A percentile compares a stretch with the other conserved stretches of the same genome.
Conservation (phyloP, 768 basidiomycete species). For the Amanita rimosa region DNA sequence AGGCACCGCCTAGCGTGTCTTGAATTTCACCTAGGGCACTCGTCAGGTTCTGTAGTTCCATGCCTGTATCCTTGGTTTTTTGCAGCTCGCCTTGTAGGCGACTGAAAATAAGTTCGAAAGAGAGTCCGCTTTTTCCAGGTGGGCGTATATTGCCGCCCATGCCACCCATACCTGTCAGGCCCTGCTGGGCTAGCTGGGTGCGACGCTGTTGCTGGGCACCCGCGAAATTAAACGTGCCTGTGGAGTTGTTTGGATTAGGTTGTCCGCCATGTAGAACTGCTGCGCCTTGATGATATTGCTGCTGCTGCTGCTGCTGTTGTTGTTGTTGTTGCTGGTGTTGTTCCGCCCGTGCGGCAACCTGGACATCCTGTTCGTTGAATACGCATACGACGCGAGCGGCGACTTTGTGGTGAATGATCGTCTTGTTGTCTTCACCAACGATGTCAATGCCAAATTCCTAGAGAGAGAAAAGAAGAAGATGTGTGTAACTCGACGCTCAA, state of each 20-base stretch:
- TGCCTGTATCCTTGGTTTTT: conserved; percentile 88
- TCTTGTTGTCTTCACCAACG: conserved; percentile 95
- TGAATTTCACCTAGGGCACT: conserved; percentile 84
- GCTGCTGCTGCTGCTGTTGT: conserved; percentile 44
- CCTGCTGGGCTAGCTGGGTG: conserved; percentile 46
- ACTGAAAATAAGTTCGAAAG: conserved; percentile 85
- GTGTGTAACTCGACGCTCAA: background rate
- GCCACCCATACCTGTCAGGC: conserved; percentile 61
- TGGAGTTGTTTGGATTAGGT: conserved; percentile 8
- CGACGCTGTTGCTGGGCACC: conserved; percentile 37
- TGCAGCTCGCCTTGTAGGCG: conserved; percentile 89
- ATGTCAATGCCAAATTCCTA: conserved; percentile 99
- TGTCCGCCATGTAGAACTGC: conserved; percentile 14
- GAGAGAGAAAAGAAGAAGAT: conserved; percentile 4
- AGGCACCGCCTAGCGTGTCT: conserved; percentile 76
- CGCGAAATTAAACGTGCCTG: conserved; percentile 12
- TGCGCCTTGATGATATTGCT: conserved; percentile 20
- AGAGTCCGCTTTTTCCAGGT: conserved; percentile 77
- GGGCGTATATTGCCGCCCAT: conserved; percentile 63
- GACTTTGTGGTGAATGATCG: conserved; percentile 97
- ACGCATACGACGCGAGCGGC: conserved; percentile 90
- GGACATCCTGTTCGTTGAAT: conserved; percentile 76
- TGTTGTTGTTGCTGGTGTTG: conserved; percentile 57
- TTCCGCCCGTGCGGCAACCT: conserved; percentile 59
- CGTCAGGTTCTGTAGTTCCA: conserved; percentile 70